These are phyloP conservation scores for Allomyces macrogynus DNA, from an alignment of 192 early-diverging fungal species.

Conservation along the genomic window DNA sequence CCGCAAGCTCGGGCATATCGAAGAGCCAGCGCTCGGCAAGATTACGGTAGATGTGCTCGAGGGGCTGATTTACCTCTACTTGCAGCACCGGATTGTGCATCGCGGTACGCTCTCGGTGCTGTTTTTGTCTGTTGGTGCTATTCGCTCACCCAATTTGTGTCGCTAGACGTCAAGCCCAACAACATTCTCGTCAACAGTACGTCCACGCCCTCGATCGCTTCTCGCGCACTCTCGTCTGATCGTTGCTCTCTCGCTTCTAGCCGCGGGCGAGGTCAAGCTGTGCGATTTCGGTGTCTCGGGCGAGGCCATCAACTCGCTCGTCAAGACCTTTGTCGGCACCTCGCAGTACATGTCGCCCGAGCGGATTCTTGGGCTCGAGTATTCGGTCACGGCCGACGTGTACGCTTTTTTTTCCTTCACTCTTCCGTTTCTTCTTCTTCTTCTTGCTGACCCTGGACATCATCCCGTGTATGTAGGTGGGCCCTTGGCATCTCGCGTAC, in stretches of 20 bases:
- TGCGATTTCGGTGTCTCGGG: slow-evolving; percentile 85
- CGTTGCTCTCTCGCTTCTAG: slow-evolving; percentile 5
- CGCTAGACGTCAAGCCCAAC: slow-evolving; percentile 65
- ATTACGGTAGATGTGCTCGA: slow-evolving; percentile 65
- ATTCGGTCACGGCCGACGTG: slow-evolving; percentile 61
- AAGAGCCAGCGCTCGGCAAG: slow-evolving; percentile 67
- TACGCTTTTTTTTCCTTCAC: slow-evolving; percentile 87
- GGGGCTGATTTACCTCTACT: slow-evolving; percentile 70
- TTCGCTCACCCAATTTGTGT: too few relatives aligned
- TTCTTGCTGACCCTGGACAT: too few relatives aligned
- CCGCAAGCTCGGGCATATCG: slow-evolving; percentile 61
- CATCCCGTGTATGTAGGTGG: slow-evolving; percentile 14
- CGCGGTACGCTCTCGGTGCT: slow-evolving; percentile 33
- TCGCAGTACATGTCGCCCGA: slow-evolving; percentile 73
- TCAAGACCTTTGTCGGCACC: slow-evolving; percentile 69
- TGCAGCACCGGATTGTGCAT: slow-evolving; percentile 81
- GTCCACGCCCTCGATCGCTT: too few relatives aligned
- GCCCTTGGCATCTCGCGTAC: slow-evolving; percentile 41
- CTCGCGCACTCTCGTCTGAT: too few relatives aligned
- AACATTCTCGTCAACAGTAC: slow-evolving; percentile 54
- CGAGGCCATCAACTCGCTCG: slow-evolving; percentile 63
- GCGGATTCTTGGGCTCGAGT: slow-evolving; percentile 52
- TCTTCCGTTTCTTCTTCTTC: too few relatives aligned
- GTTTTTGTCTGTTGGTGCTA: slow-evolving; percentile 1
- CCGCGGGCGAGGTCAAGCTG: slow-evolving; percentile 53